phyloP scores from a whole-genome alignment of 345 rosid genomes.

The Mangifera indica region DNA sequence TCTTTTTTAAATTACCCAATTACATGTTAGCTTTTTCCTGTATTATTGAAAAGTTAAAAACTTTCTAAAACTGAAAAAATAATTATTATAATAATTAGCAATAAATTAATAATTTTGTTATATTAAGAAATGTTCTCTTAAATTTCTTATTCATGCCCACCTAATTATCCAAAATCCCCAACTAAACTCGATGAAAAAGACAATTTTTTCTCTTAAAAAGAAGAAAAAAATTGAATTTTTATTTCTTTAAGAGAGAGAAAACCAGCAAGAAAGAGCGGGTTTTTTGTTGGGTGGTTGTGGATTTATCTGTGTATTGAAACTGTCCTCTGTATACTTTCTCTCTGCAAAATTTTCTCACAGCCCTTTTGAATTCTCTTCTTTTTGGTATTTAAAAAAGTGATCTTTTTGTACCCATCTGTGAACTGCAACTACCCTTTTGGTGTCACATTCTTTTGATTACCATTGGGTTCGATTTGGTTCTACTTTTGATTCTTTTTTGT shows the following conservation, averaged over 20 bases:
- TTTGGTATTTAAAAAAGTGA: slow-evolving; percentile 6
- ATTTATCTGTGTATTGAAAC: slow-evolving; percentile 28
- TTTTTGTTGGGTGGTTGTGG: slow-evolving; percentile 49
- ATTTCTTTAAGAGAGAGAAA: background rate
- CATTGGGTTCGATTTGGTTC: background rate
- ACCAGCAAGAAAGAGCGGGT: slow-evolving; percentile 34
- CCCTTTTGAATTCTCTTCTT: slow-evolving; percentile 20
- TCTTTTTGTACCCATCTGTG: slow-evolving; percentile 11
- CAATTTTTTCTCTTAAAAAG: background rate
- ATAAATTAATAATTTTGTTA: too few species aligned
- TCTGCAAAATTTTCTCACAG: slow-evolving; percentile 12
- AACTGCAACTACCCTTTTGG: background rate
- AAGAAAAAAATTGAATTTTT: background rate
- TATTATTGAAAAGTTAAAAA: too few species aligned
- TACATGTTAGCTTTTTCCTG: too few species aligned
- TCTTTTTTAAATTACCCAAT: too few species aligned
- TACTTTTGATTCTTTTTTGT: background rate
- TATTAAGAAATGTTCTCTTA: background rate
- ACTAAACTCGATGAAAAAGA: background rate
- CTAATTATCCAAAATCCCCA: slow-evolving; percentile 10
- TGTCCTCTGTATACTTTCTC: slow-evolving; percentile 24
- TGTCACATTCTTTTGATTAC: background rate
- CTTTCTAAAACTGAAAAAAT: too few species aligned
- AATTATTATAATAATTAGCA: too few species aligned
- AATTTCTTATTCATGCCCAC: background rate